These are phyloP conservation scores for Backusella tuberculispora DNA, from an alignment of 192 early-diverging fungal genomes.

Conservation along the genomic window DNA sequence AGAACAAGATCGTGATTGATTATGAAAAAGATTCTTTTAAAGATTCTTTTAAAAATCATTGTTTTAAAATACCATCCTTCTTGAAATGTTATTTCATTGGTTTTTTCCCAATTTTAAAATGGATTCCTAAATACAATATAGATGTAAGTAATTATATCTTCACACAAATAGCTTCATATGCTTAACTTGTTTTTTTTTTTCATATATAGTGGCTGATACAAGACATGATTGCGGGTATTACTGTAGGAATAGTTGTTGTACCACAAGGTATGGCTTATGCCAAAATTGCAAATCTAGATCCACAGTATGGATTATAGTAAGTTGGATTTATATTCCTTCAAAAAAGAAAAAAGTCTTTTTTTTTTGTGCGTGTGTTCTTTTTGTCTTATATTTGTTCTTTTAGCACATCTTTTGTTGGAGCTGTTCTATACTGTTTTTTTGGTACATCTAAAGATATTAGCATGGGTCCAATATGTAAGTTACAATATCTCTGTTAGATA, in stretches of 20 bases:
- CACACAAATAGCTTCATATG: too few species aligned
- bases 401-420: conserved; percentile 64
- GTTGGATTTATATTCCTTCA: background rate
- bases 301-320: conserved; percentile 18
- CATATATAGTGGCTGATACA: conserved; percentile 35
- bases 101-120: conserved; percentile 34
- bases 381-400: background rate
- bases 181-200: background rate
- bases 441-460: conserved; percentile 77
- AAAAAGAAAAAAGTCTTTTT: conserved; percentile 57
- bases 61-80: conserved; percentile 6
- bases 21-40: background rate
- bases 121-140: conserved; percentile 39
- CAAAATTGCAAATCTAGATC: conserved; percentile 65
- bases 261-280: conserved; percentile 75
- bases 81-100: background rate
- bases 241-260: conserved; percentile 71
- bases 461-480: conserved; percentile 54
- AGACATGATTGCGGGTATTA: conserved; percentile 68
- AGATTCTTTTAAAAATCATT: background rate
- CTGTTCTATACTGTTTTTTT: conserved; percentile 70
- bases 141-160: conserved; percentile 26
- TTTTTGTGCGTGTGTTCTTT: conserved; percentile 59
- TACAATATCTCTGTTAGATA: background rate
- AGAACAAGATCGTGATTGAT: background rate